Conservation (phyloP, 306 rosid genomes). For the Inga oerstediana region DNA sequence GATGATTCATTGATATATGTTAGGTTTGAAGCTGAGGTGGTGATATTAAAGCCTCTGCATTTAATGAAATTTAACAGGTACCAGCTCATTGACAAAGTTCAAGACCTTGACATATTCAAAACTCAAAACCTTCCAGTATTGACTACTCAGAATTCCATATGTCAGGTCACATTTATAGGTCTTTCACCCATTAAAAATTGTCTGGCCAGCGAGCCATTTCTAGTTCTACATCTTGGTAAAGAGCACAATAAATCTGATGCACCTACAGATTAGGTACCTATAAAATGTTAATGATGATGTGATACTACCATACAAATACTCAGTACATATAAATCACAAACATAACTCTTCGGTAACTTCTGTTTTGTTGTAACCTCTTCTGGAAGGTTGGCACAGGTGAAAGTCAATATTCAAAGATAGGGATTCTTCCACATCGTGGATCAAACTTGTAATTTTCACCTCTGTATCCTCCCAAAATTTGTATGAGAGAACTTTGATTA, state of each 20-base stretch:
- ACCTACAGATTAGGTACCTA: not conserved
- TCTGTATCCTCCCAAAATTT: not conserved
- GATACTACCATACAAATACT: not conserved
- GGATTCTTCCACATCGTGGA: not conserved
- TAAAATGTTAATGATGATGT: not conserved
- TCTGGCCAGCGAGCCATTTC: not conserved
- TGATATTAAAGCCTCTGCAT: not conserved
- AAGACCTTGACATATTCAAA: not conserved
- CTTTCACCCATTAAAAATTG: not conserved
- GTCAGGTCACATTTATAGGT: constrained; percentile 1
- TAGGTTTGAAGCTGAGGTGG: not conserved
- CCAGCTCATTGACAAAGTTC: not conserved
- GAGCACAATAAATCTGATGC: not conserved
- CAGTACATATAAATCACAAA: not conserved
- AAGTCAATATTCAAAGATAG: not conserved
- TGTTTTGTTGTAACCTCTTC: not conserved
- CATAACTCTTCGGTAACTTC: not conserved
- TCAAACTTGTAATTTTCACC: not conserved
- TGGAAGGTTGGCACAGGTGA: not conserved
- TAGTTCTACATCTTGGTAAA: not conserved
- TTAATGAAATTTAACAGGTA: not conserved
- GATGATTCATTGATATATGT: not conserved
- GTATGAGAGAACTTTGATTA: not conserved
- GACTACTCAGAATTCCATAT: not conserved
- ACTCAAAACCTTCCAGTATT: not conserved